Conservation (phyloP, 2,329 filamentous ascomycete genomes). For the Xylaria sp. region DNA sequence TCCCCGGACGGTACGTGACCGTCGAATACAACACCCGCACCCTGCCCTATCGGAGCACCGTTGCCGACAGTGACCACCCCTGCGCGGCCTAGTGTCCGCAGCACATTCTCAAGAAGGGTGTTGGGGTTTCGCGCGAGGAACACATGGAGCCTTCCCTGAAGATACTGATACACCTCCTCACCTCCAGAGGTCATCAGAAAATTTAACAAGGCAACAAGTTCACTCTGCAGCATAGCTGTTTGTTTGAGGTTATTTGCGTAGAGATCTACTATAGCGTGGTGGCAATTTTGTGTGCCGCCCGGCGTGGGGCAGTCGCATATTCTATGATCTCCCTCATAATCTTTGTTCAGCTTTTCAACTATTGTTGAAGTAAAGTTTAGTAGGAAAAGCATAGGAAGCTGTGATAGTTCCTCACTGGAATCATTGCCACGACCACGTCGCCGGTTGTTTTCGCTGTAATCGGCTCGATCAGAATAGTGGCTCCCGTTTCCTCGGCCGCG, state of each 20-base stretch:
- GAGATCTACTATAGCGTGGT: background rate
- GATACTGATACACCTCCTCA: fast-evolving
- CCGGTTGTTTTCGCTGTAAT: too few species aligned
- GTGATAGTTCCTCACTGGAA: too few species aligned
- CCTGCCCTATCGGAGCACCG: background rate
- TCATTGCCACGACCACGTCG: too few species aligned
- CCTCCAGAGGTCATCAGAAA: background rate
- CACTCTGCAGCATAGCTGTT: background rate
- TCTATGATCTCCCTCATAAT: background rate
- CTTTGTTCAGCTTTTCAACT: background rate
- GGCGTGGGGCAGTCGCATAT: background rate
- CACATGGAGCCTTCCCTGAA: background rate
- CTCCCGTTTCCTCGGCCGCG: too few species aligned
- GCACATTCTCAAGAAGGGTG: background rate
- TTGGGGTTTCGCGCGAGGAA: background rate
- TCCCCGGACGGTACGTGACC: too few species aligned
- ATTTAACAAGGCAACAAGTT: background rate
- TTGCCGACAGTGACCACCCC: background rate
- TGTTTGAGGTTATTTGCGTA: background rate
- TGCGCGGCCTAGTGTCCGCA: background rate
- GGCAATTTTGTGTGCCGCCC: background rate
- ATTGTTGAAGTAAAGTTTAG: background rate
- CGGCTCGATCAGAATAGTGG: too few species aligned
- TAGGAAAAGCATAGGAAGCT: too few species aligned
- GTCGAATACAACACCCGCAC: background rate